phyloP scores from a whole-genome alignment of 2,329 filamentous ascomycete species.

The Hirsutella thompsonii region DNA sequence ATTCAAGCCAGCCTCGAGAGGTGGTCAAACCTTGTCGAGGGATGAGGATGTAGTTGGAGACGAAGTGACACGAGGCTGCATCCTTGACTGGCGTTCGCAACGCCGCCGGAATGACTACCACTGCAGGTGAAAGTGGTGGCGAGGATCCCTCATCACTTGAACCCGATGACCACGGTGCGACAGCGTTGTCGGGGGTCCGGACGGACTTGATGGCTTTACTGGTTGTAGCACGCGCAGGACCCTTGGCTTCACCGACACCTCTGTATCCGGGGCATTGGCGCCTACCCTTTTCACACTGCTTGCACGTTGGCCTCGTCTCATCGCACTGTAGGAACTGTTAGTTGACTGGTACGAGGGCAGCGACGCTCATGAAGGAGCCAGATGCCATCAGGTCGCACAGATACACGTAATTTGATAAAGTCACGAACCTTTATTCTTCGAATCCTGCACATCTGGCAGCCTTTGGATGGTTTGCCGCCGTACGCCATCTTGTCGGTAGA shows the following conservation, averaged over 20 bases:
- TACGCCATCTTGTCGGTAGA: slow-evolving; percentile 37
- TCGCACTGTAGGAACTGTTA: slow-evolving; percentile 39
- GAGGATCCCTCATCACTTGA: slow-evolving; percentile 7
- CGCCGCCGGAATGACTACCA: slow-evolving; percentile 11
- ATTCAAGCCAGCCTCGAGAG: slow-evolving; percentile 43
- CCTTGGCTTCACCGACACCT: slow-evolving; percentile 52
- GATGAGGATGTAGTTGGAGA: slow-evolving; percentile 44
- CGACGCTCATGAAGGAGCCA: too few species aligned
- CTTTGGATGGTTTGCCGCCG: slow-evolving; percentile 49
- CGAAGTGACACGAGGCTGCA: slow-evolving; percentile 43
- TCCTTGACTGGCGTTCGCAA: slow-evolving; percentile 35
- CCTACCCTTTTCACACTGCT: slow-evolving; percentile 48
- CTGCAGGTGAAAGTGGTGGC: slow-evolving; percentile 2
- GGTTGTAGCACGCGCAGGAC: slow-evolving; percentile 30
- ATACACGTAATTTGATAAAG: background rate
- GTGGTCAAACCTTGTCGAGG: slow-evolving; percentile 27
- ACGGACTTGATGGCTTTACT: slow-evolving; percentile 9
- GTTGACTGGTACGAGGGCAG: background rate
- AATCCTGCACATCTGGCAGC: slow-evolving; percentile 61
- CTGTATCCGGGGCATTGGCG: slow-evolving; percentile 53
- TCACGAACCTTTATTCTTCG: slow-evolving; percentile 54
- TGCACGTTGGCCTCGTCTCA: slow-evolving; percentile 51
- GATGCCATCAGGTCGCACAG: too few species aligned
- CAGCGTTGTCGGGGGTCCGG: background rate
- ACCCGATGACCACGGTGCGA: slow-evolving; percentile 1